Evolutionary conservation across 805 yeast genomes (phyloP), one percentile per base, ranked within the genome.

Genomic region (Kluyveromyces wickerhamii): DNA sequence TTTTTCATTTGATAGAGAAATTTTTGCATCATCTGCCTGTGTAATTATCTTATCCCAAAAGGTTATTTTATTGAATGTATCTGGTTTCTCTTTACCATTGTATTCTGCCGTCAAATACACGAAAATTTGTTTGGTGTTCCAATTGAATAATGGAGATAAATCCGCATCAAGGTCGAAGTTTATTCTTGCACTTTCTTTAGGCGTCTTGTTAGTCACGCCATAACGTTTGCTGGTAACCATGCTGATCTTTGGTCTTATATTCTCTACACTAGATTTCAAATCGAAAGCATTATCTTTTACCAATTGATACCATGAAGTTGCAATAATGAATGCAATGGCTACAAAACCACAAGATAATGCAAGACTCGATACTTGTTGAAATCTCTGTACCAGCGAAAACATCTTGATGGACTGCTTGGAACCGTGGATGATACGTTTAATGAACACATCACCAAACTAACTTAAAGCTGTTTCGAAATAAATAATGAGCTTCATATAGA

Each of bases 41-140:
- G 70, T 64, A 44, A 89, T 74, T 46, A 89, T 89, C 45, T 72
- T 72, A 61, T 89, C 97, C 98, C 98, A 89, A 52, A 83, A 77
- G 0, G 89, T 81, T 24, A 88, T 83, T 43, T 77, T 76, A 57
- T 79, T 81, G 2, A 57, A 53, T n/a, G 71, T 59, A 7, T 55
- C 64, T 1, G 45, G 45, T 40, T 60, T 47, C 39, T 60, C 54
- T 40, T 52, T 31, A 37, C 58, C 65, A 46, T 84, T 71, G 43
- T 88, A 88, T 51, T 85, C 89, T 2, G 94, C 95, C 3, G 94
- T 83, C 42, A 92, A 66, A 51, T 89, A 92, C 4, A 80, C 83
- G 51, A 92, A 89, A n/a, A 89, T 77, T 59, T 89, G 97, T 54
- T 89, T 89, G 9, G 98, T 92, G 61, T 89, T 92, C 96, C 96